phyloP scores from a whole-genome alignment of 805 yeast genomes.

The Suhomyces faveliae region DNA sequence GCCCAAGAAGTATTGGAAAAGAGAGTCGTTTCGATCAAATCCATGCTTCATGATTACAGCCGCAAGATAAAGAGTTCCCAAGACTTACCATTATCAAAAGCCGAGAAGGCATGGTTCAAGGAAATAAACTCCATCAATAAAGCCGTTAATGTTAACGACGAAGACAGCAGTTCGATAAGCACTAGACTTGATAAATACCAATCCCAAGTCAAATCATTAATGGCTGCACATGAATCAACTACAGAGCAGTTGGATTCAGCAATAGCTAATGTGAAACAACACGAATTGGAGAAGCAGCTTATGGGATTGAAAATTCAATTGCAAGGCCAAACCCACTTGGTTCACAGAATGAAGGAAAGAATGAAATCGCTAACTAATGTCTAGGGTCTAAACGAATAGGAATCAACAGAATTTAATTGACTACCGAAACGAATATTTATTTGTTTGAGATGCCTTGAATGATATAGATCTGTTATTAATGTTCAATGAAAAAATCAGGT shows the following conservation, averaged over 20 bases:
- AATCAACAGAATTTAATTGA: not conserved
- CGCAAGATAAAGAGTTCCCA: slow-evolving; percentile 20
- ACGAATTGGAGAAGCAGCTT: slow-evolving; percentile 16
- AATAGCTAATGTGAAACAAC: slow-evolving; percentile 12
- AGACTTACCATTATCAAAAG: slow-evolving; percentile 31
- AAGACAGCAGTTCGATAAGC: slow-evolving; percentile 11
- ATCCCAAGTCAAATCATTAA: slow-evolving; percentile 19
- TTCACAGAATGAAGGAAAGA: not conserved
- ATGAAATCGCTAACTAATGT: not conserved
- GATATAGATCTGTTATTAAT: too few relatives aligned
- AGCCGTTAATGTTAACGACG: slow-evolving; percentile 5
- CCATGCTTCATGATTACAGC: slow-evolving; percentile 21
- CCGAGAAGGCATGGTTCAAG: slow-evolving; percentile 37
- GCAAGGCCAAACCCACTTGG: not conserved
- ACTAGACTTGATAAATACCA: slow-evolving; percentile 15
- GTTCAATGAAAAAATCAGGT: too few relatives aligned
- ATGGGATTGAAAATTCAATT: not conserved
- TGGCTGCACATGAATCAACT: not conserved
- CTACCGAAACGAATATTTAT: too few relatives aligned
- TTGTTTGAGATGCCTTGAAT: too few relatives aligned
- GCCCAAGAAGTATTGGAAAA: slow-evolving; percentile 23
- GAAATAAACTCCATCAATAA: slow-evolving; percentile 34
- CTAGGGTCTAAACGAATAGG: not conserved
- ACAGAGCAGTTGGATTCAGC: not conserved
- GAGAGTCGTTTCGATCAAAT: slow-evolving; percentile 21